Evolutionary conservation across 345 rosid genomes (phyloP), one percentile per base, ranked within the genome.

Genomic region (Citrus medica): DNA sequence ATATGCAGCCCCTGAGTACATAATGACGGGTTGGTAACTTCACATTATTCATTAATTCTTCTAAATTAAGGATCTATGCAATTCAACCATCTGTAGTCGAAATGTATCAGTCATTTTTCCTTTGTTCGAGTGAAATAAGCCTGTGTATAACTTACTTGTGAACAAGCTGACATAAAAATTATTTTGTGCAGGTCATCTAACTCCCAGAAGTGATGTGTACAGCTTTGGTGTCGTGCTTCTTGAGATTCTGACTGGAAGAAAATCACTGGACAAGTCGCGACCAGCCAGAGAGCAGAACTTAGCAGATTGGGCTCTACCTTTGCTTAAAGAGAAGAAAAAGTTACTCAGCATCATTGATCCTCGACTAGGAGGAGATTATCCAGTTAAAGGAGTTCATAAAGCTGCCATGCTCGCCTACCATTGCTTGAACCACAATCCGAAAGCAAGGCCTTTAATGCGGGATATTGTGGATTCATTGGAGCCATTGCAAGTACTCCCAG

Each of bases 351-450:
- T 95, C 14, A 84, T 91, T 14, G 99, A 95, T 83, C 92, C 96
- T 0, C 88, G 94, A 82, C 81, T 96, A 76, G 83, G 84, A 58
- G 95, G 91, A 61, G 89, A 92, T 37, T 93, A 89, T 78, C 98
- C 99, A 4, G 37, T 86, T 22, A 95, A 86, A 84, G 95, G 96
- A 28, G 82, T 89, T 59, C 92, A 94, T 55, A 94, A 90, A 87
- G 98, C 99, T 28, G 97, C 99, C 16, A 94, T 92, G 98, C 88
- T 96, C n/a, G 94, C 97, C 21, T 94, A 89, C 82, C 99, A 96
- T 80, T 96, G 99, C 97, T 65, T 96, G 83, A 92, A 92, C 86
- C 76, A 92, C 48, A 92, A 96, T 71, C 98, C 98, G 0, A 96
- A 93, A 86, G 99, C 98, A 14, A 82, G 99, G 83, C 99, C 99